Evolutionary conservation across 2,329 filamentous ascomycete genomes (phyloP).

Genomic region (Aspergillus pseudonomiae): DNA sequence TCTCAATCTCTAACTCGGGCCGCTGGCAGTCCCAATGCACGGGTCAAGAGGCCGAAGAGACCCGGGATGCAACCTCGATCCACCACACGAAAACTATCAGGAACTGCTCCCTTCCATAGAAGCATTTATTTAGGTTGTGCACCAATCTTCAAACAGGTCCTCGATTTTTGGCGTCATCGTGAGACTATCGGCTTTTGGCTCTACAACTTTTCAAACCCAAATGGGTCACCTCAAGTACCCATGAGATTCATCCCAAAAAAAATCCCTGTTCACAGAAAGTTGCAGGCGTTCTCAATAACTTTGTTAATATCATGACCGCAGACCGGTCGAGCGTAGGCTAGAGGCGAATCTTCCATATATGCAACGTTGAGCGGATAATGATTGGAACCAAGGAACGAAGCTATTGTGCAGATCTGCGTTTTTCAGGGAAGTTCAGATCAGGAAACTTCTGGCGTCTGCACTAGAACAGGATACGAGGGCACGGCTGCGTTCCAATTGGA

Average conservation of each 20-base stretch:
- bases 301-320: not conserved
- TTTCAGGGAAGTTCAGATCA: not conserved
- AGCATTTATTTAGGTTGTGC: not conserved
- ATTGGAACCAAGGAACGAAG: too few relatives aligned
- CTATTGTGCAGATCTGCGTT: not conserved
- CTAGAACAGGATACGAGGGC: not conserved
- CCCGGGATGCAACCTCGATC: slow-evolving; percentile 7
- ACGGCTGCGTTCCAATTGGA: not conserved
- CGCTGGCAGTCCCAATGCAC: not conserved
- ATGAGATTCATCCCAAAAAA: not conserved
- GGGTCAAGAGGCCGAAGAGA: not conserved
- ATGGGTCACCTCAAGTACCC: not conserved
- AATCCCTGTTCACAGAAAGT: not conserved
- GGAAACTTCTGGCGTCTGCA: not conserved
- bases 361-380: too few relatives aligned
- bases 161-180: not conserved
- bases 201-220: not conserved
- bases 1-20: not conserved
- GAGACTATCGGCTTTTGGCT: not conserved
- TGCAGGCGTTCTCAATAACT: not conserved
- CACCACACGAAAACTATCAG: slow-evolving; percentile 10
- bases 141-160: not conserved
- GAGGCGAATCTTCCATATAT: not conserved
- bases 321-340: not conserved
- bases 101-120: not conserved